These are phyloP conservation scores for Exophiala xenobiotica DNA, from an alignment of 2,329 filamentous ascomycete genomes.

Conservation along the genomic window DNA sequence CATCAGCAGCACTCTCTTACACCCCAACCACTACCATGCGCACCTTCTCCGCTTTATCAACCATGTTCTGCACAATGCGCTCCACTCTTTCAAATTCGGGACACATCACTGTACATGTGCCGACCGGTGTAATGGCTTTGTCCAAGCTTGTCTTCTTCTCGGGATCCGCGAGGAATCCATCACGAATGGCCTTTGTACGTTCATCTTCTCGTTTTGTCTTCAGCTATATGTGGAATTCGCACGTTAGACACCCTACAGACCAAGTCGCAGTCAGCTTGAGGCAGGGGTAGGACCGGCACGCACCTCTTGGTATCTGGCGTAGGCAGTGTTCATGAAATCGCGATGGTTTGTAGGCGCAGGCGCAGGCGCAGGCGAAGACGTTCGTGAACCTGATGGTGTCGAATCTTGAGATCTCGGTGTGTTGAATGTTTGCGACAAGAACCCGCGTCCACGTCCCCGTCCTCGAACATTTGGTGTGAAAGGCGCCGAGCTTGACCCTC, in stretches of 20 bases:
- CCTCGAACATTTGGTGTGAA: constrained; percentile 13
- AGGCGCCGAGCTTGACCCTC: constrained; percentile 7
- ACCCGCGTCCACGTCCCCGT: constrained; percentile 19
- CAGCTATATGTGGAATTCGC: constrained; percentile 38
- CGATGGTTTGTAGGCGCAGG: constrained; percentile 19
- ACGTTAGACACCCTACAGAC: constrained; percentile 31
- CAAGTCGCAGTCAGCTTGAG: constrained; percentile 24
- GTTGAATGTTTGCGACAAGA: constrained; percentile 24
- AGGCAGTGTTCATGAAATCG: constrained; percentile 24
- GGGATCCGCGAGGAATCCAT: constrained; percentile 58
- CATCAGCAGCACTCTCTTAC: constrained; percentile 5
- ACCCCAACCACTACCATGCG: background rate
- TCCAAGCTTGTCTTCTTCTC: constrained; percentile 59
- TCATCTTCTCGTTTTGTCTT: constrained; percentile 52
- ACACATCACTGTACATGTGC: constrained; percentile 64
- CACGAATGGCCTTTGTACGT: constrained; percentile 51
- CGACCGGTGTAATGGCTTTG: constrained; percentile 61
- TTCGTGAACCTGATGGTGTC: constrained; percentile 19
- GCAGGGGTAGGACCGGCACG: constrained; percentile 17
- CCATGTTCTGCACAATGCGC: constrained; percentile 61
- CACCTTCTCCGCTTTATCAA: constrained; percentile 61
- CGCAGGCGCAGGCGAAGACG: constrained; percentile 19
- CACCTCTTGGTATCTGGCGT: constrained; percentile 26
- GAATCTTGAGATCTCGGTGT: constrained; percentile 13
- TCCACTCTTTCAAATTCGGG: constrained; percentile 63